Base-by-base conservation (phyloP, 257 asterid species). In the Osmanthus fragrans region DNA sequence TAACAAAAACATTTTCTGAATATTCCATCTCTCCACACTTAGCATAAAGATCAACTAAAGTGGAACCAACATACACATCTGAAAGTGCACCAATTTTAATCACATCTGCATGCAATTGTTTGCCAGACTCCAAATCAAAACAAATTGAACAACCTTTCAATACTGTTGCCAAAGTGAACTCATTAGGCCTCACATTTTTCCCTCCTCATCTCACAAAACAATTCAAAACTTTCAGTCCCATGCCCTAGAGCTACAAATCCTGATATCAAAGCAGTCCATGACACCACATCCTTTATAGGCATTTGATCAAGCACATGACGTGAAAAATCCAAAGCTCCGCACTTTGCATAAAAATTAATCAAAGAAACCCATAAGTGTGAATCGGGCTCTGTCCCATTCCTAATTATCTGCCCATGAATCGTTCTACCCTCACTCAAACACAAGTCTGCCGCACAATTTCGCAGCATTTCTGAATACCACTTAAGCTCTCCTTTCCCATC, bases 181-280 rank as follows among this genome's bases (percentile, higher is more conserved):
- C 92, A 73, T 94, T 94, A 4, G 96, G 94, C 80, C 86, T 88
- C 70, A 92, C 86, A 60, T 82, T 86, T 86, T 73, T 71, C 93
- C 76, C 83, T 87, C 89, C 81, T 85, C 97, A 93, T 91, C 76
- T 88, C 87, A 79, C 87, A 82, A 66, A 90, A 89, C 80, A 93
- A 82, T 72, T 81, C 86, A 81, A 79, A 75, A 78, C 92, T 87
- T 71, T 89, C 88, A n/a, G 54, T 8, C 3, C 90, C 90, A 70
- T 77, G 81, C 60, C 94, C 97, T 88, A 77, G 81, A 68, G 96
- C 92, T 72, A 93, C 94, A 85, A 88, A 92, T 36, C 98, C 98
- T 1, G 95, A 85, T 78, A 93, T 88, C 86, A 93, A 79, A 71
- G 91, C 87, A 36, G 97, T 93, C 98, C 98, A 93, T 0, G 91